Conservation (phyloP, 345 rosid genomes). For the Hevea brasiliensis region DNA sequence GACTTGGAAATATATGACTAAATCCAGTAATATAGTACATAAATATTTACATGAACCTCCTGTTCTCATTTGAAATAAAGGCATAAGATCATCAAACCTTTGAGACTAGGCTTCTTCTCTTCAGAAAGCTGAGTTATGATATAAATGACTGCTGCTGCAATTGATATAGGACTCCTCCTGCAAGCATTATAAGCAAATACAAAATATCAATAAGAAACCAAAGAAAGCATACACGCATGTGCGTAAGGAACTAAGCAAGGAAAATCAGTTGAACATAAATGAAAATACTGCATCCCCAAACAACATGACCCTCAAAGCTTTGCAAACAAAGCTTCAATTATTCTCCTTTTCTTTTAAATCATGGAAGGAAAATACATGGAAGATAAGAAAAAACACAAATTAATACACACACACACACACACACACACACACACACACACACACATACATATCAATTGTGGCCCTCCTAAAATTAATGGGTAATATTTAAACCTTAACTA, state of each 20-base stretch:
- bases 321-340: neutral
- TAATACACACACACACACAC: too few relatives aligned
- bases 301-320: neutral
- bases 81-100: conserved; percentile 56
- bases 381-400: too few relatives aligned
- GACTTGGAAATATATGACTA: neutral
- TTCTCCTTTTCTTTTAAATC: too few relatives aligned
- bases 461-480: too few relatives aligned
- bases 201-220: neutral
- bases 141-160: conserved; percentile 95
- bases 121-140: conserved; percentile 94
- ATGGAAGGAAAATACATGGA: too few relatives aligned
- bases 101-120: conserved; percentile 73
- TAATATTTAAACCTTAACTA: too few relatives aligned
- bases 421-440: too few relatives aligned
- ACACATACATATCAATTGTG: neutral
- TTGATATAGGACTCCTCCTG: conserved; percentile 99
- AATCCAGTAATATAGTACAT: neutral
- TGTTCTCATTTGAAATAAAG: too few relatives aligned
- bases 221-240: too few relatives aligned
- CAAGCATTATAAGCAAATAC: conserved; percentile 17
- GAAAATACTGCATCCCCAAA: neutral
- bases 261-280: neutral
- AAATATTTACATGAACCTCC: neutral
- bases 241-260: neutral